Base-by-base conservation (phyloP, 768 basidiomycete species). In the Leccinum aurantiacum region DNA sequence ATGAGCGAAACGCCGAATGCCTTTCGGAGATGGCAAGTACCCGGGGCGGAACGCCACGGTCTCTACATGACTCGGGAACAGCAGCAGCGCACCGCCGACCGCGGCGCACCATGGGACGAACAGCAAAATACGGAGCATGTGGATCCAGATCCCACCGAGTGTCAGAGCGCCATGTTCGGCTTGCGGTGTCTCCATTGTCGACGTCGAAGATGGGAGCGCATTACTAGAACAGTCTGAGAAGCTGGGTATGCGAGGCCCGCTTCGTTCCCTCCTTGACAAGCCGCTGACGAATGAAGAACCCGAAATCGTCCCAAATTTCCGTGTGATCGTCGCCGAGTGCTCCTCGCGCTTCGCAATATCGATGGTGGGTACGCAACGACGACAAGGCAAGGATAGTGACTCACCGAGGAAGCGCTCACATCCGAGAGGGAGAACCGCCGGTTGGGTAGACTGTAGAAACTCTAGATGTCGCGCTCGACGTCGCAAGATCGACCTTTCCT, bases 41-140 rank as follows among this genome's bases (percentile, higher is more conserved):
- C 75, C 74, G 1, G 67, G 14, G 19, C 54, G 50, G 57, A 76
- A 76, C 11, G 72, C 57, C 60, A 76, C 63, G 46, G 47, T 41
- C 27, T 71, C 72, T 24, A 71, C 63, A 31, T 67, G 59, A 17
- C 31, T 46, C 9, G 76, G 75, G 50, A 65, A 70, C 27, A 77
- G 60, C 22, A 75, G 58, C 51, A 76, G 59, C 33, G 69, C 59
- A 11, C 70, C 73, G 35, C 76, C 76, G 38, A 77, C 76, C 25
- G 65, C 63, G 33, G 65, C 60, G 52, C 75, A 77, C 76, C 76
- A 77, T 2, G 76, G 76, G 17, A 75, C 22, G 64, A 77, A 77
- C 51, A 72, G 27, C 37, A 68, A 52, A 35, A 61, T 8, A 2
- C 68, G 71, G 19, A 74, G 48, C 1, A 61, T 1, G 15, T 53